A percentile compares a stretch with the other conserved stretches of the same genome.
Conservation (phyloP, 805 yeast species). For the Saccharomycopsis selenospora region DNA sequence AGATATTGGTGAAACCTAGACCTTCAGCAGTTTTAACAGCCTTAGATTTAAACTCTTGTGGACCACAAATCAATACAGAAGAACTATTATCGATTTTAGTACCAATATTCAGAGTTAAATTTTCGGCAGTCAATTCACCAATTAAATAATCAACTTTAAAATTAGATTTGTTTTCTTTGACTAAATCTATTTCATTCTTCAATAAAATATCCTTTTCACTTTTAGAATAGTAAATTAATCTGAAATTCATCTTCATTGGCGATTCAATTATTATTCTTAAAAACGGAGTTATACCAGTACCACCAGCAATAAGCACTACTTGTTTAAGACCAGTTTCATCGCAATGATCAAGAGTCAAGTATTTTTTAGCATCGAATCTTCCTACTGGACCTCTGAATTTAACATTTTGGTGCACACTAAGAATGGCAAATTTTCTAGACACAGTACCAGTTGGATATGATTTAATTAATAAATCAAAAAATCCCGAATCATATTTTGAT, state of each 20-base stretch:
- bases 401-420: constrained; percentile 58
- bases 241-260: constrained; percentile 59
- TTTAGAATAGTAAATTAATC: constrained; percentile 65
- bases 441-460: constrained; percentile 68
- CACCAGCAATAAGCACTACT: constrained; percentile 72
- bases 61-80: constrained; percentile 68
- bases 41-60: constrained; percentile 55
- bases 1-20: constrained; percentile 42
- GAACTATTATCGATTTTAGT: constrained; percentile 29
- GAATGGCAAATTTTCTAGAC: constrained; percentile 56
- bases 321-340: constrained; percentile 50
- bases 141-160: constrained; percentile 52
- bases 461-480: constrained; percentile 69
- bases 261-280: constrained; percentile 69
- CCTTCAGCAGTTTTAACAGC: constrained; percentile 45
- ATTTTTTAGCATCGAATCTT: constrained; percentile 46
- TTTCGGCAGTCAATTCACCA: constrained; percentile 55
- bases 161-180: constrained; percentile 54
- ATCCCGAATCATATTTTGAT: constrained; percentile 60
- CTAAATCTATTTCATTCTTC: constrained; percentile 65
- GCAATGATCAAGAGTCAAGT: constrained; percentile 20
- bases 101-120: constrained; percentile 12
- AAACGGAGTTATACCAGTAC: constrained; percentile 87
- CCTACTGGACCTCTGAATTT: constrained; percentile 79
- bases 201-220: constrained; percentile 70